A percentile compares a stretch with the other conserved stretches of the same genome.
Conservation (phyloP, 495 filamentous ascomycete species). For the Penicillium samsonianum region DNA sequence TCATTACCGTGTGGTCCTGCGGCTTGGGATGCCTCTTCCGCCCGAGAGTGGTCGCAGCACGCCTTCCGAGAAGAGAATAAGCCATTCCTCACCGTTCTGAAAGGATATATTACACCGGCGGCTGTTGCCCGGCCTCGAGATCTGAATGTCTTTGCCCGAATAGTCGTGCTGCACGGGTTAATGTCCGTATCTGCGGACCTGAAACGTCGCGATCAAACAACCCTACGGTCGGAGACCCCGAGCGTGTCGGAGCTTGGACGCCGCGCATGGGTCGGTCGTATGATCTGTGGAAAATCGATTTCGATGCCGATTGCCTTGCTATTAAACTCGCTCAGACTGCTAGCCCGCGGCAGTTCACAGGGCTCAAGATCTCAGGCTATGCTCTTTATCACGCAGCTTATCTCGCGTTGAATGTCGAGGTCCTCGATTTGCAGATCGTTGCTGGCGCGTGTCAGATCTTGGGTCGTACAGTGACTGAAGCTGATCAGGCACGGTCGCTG, state of each 20-base stretch:
- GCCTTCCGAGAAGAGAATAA: conserved; percentile 30
- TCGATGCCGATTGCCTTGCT: conserved; percentile 46
- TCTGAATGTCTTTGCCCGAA: conserved; percentile 49
- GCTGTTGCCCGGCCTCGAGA: conserved; percentile 32
- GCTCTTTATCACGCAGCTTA: conserved; percentile 54
- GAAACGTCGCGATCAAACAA: conserved; percentile 56
- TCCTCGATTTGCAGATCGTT: conserved; percentile 56
- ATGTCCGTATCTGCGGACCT: conserved; percentile 60
- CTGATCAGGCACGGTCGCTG: conserved; percentile 49
- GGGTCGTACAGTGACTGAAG: conserved; percentile 43
- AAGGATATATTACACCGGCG: conserved; percentile 50
- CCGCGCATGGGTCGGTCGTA: conserved; percentile 51
- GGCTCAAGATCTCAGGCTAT: conserved; percentile 42
- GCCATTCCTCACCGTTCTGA: conserved; percentile 49
- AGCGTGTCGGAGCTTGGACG: conserved; percentile 48
- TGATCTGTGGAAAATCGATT: conserved; percentile 55
- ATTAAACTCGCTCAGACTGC: conserved; percentile 35
- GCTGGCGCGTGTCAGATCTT: conserved; percentile 56
- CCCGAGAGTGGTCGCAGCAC: conserved; percentile 46
- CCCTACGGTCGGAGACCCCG: conserved; percentile 41
- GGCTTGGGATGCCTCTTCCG: conserved; percentile 53
- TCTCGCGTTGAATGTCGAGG: conserved; percentile 52
- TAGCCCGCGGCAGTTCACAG: conserved; percentile 39
- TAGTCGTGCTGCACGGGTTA: conserved; percentile 54
- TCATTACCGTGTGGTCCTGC: conserved; percentile 47